Conservation (phyloP, 1,284 basidiomycete species). For the Puccinia polysora region DNA sequence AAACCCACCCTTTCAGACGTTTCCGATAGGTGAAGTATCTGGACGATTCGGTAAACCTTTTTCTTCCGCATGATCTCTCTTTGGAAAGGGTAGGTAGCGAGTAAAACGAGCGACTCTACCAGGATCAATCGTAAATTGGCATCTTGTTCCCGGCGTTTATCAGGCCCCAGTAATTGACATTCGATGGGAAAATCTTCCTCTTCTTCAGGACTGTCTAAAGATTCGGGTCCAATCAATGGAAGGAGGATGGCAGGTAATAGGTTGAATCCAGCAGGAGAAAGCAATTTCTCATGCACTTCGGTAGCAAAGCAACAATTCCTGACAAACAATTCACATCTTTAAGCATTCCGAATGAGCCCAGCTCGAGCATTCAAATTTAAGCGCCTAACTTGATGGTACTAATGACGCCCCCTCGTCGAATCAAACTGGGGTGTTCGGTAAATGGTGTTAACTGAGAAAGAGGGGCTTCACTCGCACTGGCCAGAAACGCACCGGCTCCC, state of each 20-base stretch:
- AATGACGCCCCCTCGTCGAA: constrained; percentile 76
- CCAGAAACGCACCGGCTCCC: constrained; percentile 57
- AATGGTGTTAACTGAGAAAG: constrained; percentile 75
- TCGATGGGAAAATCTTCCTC: constrained; percentile 79
- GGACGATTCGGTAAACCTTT: constrained; percentile 82
- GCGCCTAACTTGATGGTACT: constrained; percentile 78
- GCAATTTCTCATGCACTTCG: constrained; percentile 65
- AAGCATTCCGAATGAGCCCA: constrained; percentile 48
- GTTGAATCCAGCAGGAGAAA: constrained; percentile 58
- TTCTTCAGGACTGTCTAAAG: constrained; percentile 59
- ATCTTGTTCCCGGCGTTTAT: constrained; percentile 80
- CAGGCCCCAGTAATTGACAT: constrained; percentile 79
- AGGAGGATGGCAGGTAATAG: constrained; percentile 76
- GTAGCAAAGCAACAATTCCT: constrained; percentile 75
- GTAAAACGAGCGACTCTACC: constrained; percentile 79
- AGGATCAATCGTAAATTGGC: constrained; percentile 72
- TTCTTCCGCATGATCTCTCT: constrained; percentile 72
- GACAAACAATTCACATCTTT: neutral
- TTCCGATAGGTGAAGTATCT: constrained; percentile 75
- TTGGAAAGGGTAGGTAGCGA: constrained; percentile 82
- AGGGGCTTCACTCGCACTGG: constrained; percentile 64
- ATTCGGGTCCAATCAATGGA: constrained; percentile 84
- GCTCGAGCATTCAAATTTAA: constrained; percentile 22
- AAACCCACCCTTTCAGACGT: constrained; percentile 66
- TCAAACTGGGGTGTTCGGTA: constrained; percentile 78